Evolutionary conservation across 2,329 filamentous ascomycete species (phyloP), one percentile per base, ranked within the genome.

Genomic region (Thermochaetoides dissita): DNA sequence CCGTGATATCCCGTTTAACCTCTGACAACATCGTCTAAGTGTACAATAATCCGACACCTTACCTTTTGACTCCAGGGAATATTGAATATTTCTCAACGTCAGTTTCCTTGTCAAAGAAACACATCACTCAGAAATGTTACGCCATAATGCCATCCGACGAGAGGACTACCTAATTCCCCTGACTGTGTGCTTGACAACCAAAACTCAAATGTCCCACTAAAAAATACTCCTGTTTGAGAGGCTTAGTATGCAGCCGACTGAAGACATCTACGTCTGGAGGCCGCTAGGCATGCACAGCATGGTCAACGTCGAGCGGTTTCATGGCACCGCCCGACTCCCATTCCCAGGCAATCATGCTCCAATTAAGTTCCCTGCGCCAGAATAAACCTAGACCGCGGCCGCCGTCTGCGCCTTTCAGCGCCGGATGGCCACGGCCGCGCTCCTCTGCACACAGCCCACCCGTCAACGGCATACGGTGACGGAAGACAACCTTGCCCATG

Each of bases 401-500:
- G 52, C 71, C 68, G 54, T 63, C 62, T 34, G 59, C 63, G 4
- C 57, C 54, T 9, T 55, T 53, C 10, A 62, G 52, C 10, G 59
- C 57, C 10, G 62, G 63, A 32, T 61, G 49, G 33, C 67, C 65
- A 51, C 68, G 60, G 48, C 69, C 67, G 51, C 74, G 73, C 57
- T 77, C 73, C 59, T 94, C 86, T 17, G 86, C 81, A 54, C 81
- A 82, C 64, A 95, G 69, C 36, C 85, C 88, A 39, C 89, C 89
- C 9, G 84, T 93, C 49, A 76, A 65, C 37, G 74, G 72, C 82
- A 94, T 91, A 42, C 84, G 75, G 48, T 79, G 71, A 49, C 76
- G 77, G 62, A 94, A 94, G 34, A 94, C 72, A 40, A 88, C 83
- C 41, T 82, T 79, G 36, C 84, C 80, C 71, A 98, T 94, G 39